phyloP scores from a whole-genome alignment of 2,329 filamentous ascomycete genomes.

The Juglanconis oblonga region DNA sequence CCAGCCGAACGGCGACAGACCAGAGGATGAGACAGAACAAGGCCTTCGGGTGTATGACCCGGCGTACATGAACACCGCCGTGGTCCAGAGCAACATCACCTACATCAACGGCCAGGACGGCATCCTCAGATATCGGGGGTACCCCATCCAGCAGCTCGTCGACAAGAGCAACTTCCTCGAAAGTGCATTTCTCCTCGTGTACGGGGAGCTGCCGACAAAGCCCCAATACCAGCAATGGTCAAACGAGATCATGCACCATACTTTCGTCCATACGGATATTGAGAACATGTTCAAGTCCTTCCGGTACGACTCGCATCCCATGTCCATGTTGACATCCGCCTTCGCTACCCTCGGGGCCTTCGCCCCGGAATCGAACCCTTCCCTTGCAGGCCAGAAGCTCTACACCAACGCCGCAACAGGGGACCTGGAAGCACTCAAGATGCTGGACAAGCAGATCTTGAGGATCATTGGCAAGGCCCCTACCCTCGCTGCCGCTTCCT shows the following conservation, averaged over 20 bases:
- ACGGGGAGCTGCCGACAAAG: conserved; percentile 45
- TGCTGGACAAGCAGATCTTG: conserved; percentile 51
- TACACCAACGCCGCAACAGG: conserved; percentile 44
- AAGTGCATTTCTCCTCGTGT: conserved; percentile 48
- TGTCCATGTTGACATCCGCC: conserved; percentile 49
- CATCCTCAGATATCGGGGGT: conserved; percentile 49
- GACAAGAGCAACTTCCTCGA: conserved; percentile 49
- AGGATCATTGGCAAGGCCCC: conserved; percentile 51
- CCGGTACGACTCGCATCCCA: conserved; percentile 50
- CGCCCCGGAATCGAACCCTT: conserved; percentile 48
- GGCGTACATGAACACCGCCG: conserved; percentile 53
- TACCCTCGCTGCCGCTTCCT: conserved; percentile 47
- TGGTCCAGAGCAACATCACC: conserved; percentile 46
- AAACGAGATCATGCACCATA: conserved; percentile 49
- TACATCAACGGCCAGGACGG: conserved; percentile 52
- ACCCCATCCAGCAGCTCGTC: conserved; percentile 50
- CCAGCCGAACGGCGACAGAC: conserved; percentile 26
- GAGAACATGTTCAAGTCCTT: conserved; percentile 50
- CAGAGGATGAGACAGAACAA: conserved; percentile 45
- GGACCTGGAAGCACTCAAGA: conserved; percentile 36
- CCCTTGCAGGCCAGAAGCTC: conserved; percentile 46
- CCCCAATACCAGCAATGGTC: conserved; percentile 40
- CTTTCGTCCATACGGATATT: conserved; percentile 46
- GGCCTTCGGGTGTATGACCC: conserved; percentile 49
- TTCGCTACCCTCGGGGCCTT: conserved; percentile 49